Percentiles rank a stretch among this genome's conserved stretches.
phyloP scores from a whole-genome alignment of 805 yeast species.

The Candida argentea region DNA sequence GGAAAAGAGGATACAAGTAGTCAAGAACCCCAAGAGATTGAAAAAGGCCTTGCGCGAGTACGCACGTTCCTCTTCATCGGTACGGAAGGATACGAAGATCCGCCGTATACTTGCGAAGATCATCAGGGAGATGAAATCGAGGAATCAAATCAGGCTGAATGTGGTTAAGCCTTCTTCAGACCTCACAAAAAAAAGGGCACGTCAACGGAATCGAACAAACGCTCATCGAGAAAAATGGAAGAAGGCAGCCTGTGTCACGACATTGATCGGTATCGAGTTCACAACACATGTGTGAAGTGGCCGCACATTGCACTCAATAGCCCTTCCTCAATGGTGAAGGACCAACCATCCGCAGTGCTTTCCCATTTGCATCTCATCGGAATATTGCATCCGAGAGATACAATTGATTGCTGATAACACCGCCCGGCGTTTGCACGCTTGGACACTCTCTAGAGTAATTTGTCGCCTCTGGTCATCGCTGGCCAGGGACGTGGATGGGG shows the following conservation, averaged over 20 bases:
- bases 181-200: too few species aligned
- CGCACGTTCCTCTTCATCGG: conserved; percentile 76
- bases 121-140: conserved; percentile 17
- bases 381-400: conserved; percentile 1
- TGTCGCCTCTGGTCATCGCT: conserved; percentile 1
- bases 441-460: conserved; percentile 47
- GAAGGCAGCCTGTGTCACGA: conserved; percentile 30
- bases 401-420: conserved; percentile 43
- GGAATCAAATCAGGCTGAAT: neutral
- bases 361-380: conserved; percentile 27
- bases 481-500: conserved; percentile 28
- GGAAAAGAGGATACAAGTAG: conserved; percentile 72
- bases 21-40: conserved; percentile 69
- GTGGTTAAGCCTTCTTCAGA: neutral
- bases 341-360: conserved; percentile 51
- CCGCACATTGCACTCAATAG: conserved; percentile 56
- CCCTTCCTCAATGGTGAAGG: conserved; percentile 20
- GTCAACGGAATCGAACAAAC: too few species aligned
- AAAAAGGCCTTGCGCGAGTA: conserved; percentile 72
- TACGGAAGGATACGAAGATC: conserved; percentile 71
- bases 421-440: conserved; percentile 50
- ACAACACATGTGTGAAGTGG: conserved; percentile 22
- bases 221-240: conserved; percentile 5
- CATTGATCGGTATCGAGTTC: conserved; percentile 60
- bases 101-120: conserved; percentile 67